Evolutionary conservation across 2,329 filamentous ascomycete species (phyloP), one percentile per base, ranked within the genome.

Genomic region (Aspergillus pseudotamarii): DNA sequence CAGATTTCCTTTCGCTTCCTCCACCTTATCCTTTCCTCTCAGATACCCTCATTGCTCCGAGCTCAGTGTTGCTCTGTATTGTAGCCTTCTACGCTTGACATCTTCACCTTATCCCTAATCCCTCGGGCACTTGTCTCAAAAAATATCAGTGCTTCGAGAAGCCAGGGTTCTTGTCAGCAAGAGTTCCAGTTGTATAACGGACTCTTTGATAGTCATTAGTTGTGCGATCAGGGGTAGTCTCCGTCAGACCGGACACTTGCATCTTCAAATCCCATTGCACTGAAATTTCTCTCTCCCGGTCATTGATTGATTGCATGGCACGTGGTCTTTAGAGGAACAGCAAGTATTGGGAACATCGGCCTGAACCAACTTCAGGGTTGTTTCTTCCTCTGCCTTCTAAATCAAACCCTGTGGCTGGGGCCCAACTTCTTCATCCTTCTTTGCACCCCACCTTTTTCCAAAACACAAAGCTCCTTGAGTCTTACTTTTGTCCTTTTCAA

Each of bases 401-500:
- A 41, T 10, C 10, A 38, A 19, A 19, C 28, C 51, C 8, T 2
- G 51, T 26, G 32, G 30, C 14, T 60, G 14, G 51, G 11, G 38
- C n/a, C 19, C 32, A 34, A n/a, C 56, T 46, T 36, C 16, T 28
- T 57, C 38, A 48, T 30, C 38, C 21, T 48, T 51, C 48, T 51
- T 32, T n/a, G 30, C 26, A 34, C 26, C 1, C 48, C 48, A n/a
- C 28, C 10, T 26, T 34, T 21, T 38, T 55, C n/a, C 23, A 23
- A 23, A 38, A 6, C 51, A 36, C n/a, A 55, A 55, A 55, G n/a
- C 21, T 38, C n/a, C n/a, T 32, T 51, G 9, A 11, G 16, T 21
- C 28, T n/a, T 8, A 4, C 30, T 19, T 55, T 30, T 11, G 38
- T 16, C 34, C 19, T 30, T 12, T 55, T 64, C 62, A 80, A 78